Percentiles rank a stretch among this genome's conserved stretches.
Evolutionary conservation across 805 yeast species (phyloP).

Genomic region (Saturnispora ahearnii): DNA sequence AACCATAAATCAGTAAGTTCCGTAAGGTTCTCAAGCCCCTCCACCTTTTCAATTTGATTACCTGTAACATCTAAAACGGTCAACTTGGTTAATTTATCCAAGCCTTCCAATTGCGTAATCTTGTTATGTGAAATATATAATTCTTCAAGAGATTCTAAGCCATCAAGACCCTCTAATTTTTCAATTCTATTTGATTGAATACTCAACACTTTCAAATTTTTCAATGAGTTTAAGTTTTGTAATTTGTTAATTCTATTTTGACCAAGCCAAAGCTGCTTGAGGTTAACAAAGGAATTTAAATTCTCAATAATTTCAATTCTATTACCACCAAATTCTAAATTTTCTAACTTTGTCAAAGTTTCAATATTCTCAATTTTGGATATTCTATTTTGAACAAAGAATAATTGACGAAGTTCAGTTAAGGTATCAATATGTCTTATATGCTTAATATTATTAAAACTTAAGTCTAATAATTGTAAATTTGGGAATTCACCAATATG

Average conservation of each 20-base stretch:
- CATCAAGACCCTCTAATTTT: slow-evolving; percentile 74
- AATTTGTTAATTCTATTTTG: slow-evolving; percentile 66
- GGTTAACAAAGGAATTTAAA: slow-evolving; percentile 41
- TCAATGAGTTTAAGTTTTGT: slow-evolving; percentile 50
- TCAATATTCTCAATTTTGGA: slow-evolving; percentile 59
- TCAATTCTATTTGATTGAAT: slow-evolving; percentile 80
- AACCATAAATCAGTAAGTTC: slow-evolving; percentile 93
- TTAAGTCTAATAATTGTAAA: slow-evolving; percentile 61
- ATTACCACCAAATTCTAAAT: slow-evolving; percentile 89
- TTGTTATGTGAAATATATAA: slow-evolving; percentile 83
- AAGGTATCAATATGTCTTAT: slow-evolving; percentile 69
- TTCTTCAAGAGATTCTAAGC: slow-evolving; percentile 66
- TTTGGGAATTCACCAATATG: slow-evolving; percentile 51
- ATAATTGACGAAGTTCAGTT: slow-evolving; percentile 55
- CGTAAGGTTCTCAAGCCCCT: slow-evolving; percentile 53
- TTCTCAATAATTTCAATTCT: slow-evolving; percentile 52
- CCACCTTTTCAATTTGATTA: slow-evolving; percentile 54
- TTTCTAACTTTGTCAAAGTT: slow-evolving; percentile 45
- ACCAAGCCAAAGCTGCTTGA: slow-evolving; percentile 87
- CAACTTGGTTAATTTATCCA: slow-evolving; percentile 60
- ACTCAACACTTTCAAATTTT: slow-evolving; percentile 64
- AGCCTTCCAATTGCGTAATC: slow-evolving; percentile 61
- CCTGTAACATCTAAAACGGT: slow-evolving; percentile 74
- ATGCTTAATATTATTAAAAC: slow-evolving; percentile 82
- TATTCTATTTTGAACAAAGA: slow-evolving; percentile 84